Evolutionary conservation across 495 filamentous ascomycete species (phyloP).

Genomic region (Annulohypoxylon maeteangense): DNA sequence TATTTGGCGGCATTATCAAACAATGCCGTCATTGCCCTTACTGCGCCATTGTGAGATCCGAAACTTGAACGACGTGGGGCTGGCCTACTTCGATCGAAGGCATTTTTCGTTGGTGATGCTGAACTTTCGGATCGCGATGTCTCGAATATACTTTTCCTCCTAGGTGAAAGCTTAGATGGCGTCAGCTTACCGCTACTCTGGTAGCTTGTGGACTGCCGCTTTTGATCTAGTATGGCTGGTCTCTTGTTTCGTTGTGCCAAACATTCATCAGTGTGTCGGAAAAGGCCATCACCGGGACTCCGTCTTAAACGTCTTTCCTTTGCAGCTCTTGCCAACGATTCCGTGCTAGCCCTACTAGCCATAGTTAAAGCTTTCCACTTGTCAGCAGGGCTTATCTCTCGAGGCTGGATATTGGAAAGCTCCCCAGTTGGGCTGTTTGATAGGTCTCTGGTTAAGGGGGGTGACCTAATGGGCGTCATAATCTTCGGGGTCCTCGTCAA

Average conservation of each 20-base stretch:
- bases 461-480: slow-evolving; percentile 17
- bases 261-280: slow-evolving; percentile 28
- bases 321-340: slow-evolving; percentile 35
- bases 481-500: not conserved
- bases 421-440: slow-evolving; percentile 1
- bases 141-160: slow-evolving; percentile 26
- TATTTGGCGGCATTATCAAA: slow-evolving; percentile 50
- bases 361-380: slow-evolving; percentile 38
- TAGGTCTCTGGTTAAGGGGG: slow-evolving; percentile 7
- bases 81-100: slow-evolving; percentile 3
- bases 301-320: slow-evolving; percentile 46
- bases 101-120: slow-evolving; percentile 9
- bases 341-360: slow-evolving; percentile 39
- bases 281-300: slow-evolving; percentile 14
- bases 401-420: not conserved
- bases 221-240: slow-evolving; percentile 22
- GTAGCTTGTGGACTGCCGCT: slow-evolving; percentile 4
- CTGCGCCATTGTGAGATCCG: slow-evolving; percentile 45
- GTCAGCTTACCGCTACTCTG: not conserved
- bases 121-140: not conserved
- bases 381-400: slow-evolving; percentile 3
- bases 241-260: not conserved
- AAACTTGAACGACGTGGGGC: slow-evolving; percentile 32
- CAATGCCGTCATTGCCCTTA: slow-evolving; percentile 57
- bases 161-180: slow-evolving; percentile 17